Base-by-base conservation (phyloP, 345 rosid species). In the Eucalyptus viminalis region DNA sequence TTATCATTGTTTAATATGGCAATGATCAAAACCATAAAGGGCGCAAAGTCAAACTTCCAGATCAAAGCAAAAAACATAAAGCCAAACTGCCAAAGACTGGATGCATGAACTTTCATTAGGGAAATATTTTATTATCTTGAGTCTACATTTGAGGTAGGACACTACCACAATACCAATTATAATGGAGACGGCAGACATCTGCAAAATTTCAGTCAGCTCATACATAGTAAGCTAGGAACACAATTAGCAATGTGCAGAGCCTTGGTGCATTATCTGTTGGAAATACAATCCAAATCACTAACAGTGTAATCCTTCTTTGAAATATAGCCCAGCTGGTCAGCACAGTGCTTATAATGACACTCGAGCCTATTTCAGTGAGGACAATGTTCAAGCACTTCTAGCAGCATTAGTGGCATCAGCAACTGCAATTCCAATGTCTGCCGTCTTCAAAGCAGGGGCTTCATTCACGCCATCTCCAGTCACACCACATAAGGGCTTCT, bases 401-500 rank as follows among this genome's bases (percentile, higher is more conserved):
- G 99, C 99, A 86, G 99, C 99, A 92, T 97, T 99, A 47, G 99
- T 96, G 88, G 98, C 98, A 93, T 96, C 99, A 65, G 95, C 95
- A 45, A 97, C 99, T 40, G 99, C 99, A 87, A 97, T 96, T 25
- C 99, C 99, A 45, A 97, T 95, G 91, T 97, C 98, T 12, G 97
- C 98, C 92, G 93, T 96, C 93, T 96, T 97, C 87, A 97, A 91
- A 87, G 99, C 99, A 43, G 99, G 96, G 86, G 99, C 97, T 91
- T 97, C 99, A 62, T 95, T 97, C 83, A 97, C 99, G 91, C 96
- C 99, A 92, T 97, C 99, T 88, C 99, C 97, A 37, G 97, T 94
- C 96, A 97, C 96, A 88, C 99, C 99, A 87, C 96, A 93, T 13
- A 96, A 94, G 92, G 94, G 99, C 72, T 96, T 97, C 92, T 96